Base-by-base conservation (phyloP, 208 protist genomes). In the Crithidia sp. region DNA sequence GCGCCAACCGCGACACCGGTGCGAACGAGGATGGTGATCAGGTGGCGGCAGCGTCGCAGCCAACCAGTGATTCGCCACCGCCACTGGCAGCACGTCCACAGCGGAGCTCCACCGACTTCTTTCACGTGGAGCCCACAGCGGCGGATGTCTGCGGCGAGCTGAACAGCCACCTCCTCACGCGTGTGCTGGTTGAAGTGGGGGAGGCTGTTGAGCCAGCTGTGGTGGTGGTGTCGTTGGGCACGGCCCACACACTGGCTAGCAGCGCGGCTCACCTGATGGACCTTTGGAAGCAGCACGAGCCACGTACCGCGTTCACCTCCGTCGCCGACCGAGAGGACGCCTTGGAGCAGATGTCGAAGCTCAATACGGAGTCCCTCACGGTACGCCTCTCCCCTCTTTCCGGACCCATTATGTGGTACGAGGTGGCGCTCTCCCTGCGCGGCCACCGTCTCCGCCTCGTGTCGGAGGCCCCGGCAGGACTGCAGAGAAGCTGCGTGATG, bases 111-210 rank as follows among this genome's bases (percentile, higher is more conserved):
- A 67, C 65, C 13, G 40, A 68, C 16, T 56, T 63, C 36, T 79
- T 71, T 17, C 67, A 61, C 17, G 63, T 74, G 10, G 67, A 74
- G 55, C 74, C 74, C 10, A 74, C 67, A 6, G 13, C 47, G 54
- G 56, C 67, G 61, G 37, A 50, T 3, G 61, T 55, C 47, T 69
- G 63, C 61, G 28, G 45, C 45, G 61, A 74, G 10, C 62, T 79
- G 40, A 44, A 74, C 62, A 74, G 40, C 44, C 74, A 79, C 47
- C 39, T 70, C 13, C 54, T 74, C 54, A 63, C 74, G 19, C 54
- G 55, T 28, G 52, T 56, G 28, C 14, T 14, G 17, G 36, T 79
- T 5, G 67, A 79, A 13, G 44, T 74, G 53, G 74, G 61, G 12
- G 19, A 39, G 7, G 41, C 16, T 12, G 16, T 14, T 3, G 41